These are phyloP conservation scores for Cytospora chrysosperma DNA, from an alignment of 2,329 filamentous ascomycete genomes.

Conservation along the genomic window DNA sequence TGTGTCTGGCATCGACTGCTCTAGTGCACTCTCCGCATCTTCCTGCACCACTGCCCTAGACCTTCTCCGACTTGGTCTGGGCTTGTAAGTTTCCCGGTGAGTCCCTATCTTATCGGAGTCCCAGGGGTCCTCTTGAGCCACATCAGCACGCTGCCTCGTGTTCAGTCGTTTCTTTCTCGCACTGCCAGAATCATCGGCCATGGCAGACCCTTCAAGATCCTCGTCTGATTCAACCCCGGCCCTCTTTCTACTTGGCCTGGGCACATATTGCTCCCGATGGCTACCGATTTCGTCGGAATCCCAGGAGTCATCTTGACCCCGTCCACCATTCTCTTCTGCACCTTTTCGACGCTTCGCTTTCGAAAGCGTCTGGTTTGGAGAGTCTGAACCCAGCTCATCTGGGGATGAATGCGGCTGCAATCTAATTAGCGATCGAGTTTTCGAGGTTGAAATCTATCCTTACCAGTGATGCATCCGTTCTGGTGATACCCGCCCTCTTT, in stretches of 20 bases:
- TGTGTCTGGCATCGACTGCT: conserved; percentile 22
- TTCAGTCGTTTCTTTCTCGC: conserved; percentile 6
- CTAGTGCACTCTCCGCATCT: not conserved
- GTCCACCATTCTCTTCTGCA: not conserved
- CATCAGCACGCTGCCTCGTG: not conserved
- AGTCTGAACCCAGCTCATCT: conserved; percentile 18
- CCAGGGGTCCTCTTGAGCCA: conserved; percentile 1
- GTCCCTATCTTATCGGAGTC: conserved; percentile 13
- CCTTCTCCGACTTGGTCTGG: conserved; percentile 17
- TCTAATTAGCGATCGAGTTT: conserved; percentile 1
- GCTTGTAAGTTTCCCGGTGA: conserved; percentile 10
- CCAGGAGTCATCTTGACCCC: conserved; percentile 18
- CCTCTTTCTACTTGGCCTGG: conserved; percentile 25
- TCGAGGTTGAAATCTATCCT: not conserved
- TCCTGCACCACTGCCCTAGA: conserved; percentile 5
- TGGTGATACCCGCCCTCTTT: not conserved
- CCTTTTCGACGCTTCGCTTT: conserved; percentile 21
- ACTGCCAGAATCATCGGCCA: not conserved
- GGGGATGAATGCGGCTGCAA: conserved; percentile 17
- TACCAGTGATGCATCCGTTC: not conserved
- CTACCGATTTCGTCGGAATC: conserved; percentile 21
- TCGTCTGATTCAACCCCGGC: conserved; percentile 18
- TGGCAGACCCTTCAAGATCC: not conserved
- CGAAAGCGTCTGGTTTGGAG: not conserved
- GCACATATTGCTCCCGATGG: conserved; percentile 12